Percentiles rank a stretch among this genome's conserved stretches.
These are phyloP conservation scores for Rhodotorula babjevae DNA, from an alignment of 768 basidiomycete species.

Conservation along the genomic window DNA sequence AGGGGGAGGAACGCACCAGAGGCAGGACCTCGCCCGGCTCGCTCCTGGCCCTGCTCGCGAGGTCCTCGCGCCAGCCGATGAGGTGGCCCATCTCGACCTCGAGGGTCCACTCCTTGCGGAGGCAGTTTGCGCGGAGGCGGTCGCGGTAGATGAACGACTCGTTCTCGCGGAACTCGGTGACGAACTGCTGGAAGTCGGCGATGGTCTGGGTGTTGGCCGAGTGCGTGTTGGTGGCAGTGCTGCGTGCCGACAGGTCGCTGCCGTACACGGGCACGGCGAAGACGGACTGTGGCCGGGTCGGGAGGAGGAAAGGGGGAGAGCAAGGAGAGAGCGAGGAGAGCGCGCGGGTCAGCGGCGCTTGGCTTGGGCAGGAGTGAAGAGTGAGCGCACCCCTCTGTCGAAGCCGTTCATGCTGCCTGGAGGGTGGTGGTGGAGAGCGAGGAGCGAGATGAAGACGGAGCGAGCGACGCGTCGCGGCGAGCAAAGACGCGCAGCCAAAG, in stretches of 20 bases:
- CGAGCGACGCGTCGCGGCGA: constrained; percentile 1
- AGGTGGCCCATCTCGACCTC: constrained; percentile 72
- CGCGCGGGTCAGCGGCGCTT: background rate
- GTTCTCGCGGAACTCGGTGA: constrained; percentile 36
- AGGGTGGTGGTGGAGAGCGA: no score
- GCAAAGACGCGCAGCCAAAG: no score
- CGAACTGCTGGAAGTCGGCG: constrained; percentile 31
- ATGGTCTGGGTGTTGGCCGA: constrained; percentile 32
- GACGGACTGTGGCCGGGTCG: constrained; percentile 7
- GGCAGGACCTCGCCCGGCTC: constrained; percentile 83
- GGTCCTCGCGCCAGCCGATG: constrained; percentile 79
- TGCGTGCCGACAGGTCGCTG: constrained; percentile 14
- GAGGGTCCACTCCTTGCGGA: constrained; percentile 79
- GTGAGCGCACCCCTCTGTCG: constrained; percentile 22
- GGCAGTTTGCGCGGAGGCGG: constrained; percentile 77
- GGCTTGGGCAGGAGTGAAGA: rapidly evolving
- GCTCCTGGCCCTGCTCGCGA: constrained; percentile 85
- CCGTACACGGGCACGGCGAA: constrained; percentile 32
- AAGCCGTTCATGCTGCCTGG: constrained; percentile 27
- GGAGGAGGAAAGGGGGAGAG: background rate
- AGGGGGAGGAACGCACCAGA: constrained; percentile 55
- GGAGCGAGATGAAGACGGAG: background rate
- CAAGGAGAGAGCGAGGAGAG: background rate
- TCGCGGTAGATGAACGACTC: constrained; percentile 52
- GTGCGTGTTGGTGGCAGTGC: constrained; percentile 4